phyloP scores from a whole-genome alignment of 2,329 filamentous ascomycete genomes.

The Pseudocercospora crystallina region DNA sequence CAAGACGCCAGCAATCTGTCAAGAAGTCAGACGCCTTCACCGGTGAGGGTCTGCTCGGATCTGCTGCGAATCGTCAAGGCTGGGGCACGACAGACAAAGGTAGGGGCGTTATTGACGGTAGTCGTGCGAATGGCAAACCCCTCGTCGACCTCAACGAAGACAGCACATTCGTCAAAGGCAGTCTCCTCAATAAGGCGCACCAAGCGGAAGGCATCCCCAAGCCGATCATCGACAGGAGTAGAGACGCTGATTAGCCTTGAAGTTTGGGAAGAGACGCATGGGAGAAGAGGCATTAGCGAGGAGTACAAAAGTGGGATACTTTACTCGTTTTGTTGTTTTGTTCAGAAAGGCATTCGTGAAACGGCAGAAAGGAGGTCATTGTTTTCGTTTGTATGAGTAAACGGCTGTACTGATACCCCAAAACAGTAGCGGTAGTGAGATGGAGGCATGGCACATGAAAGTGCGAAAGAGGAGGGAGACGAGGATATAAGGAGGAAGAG shows the following conservation, averaged over 20 bases:
- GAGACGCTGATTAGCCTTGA: conserved; percentile 16
- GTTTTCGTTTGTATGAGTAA: conserved; percentile 1
- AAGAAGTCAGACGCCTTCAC: conserved; percentile 39
- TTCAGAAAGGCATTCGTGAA: too few species aligned
- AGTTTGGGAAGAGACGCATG: conserved; percentile 1
- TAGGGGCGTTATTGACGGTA: conserved; percentile 47
- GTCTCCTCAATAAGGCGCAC: conserved; percentile 48
- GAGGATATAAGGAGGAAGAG: too few species aligned
- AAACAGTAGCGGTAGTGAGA: neutral
- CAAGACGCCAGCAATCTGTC: conserved; percentile 3
- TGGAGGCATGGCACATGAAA: too few species aligned
- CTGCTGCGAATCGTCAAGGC: conserved; percentile 37
- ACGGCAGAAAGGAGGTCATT: too few species aligned
- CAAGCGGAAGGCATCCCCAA: conserved; percentile 31
- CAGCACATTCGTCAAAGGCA: conserved; percentile 47
- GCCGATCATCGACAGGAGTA: conserved; percentile 41
- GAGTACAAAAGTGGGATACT: neutral
- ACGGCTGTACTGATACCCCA: conserved; percentile 6
- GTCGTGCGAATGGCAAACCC: conserved; percentile 42
- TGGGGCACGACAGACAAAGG: conserved; percentile 41
- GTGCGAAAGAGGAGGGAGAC: too few species aligned
- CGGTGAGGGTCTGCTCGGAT: conserved; percentile 44
- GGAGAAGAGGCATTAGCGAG: neutral
- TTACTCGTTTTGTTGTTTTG: neutral
- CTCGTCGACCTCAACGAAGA: conserved; percentile 46